Percentiles rank a stretch among this genome's conserved stretches.
Evolutionary conservation across 2,329 filamentous ascomycete species (phyloP).

Genomic region (Fusarium udum): DNA sequence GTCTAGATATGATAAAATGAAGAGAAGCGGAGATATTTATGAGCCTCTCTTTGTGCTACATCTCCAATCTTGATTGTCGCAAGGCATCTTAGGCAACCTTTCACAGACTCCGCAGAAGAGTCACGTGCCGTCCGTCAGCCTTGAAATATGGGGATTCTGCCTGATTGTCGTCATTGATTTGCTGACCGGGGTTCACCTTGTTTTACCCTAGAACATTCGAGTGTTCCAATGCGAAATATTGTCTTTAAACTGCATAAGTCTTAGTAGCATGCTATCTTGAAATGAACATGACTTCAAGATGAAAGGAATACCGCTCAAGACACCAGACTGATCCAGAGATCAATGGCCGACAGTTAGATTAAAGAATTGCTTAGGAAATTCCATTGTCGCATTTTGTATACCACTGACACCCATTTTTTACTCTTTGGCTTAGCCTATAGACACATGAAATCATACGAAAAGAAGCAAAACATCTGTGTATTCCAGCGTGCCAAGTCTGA

Average conservation of each 20-base stretch:
- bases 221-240: no score
- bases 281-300: fast-evolving
- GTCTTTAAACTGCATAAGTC: background rate
- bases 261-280: background rate
- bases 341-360: background rate
- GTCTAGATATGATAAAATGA: background rate
- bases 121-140: background rate
- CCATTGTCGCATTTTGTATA: background rate
- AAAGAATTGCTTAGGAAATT: background rate
- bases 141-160: background rate
- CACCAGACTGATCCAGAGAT: background rate
- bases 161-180: background rate
- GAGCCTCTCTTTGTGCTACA: background rate
- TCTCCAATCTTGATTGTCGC: background rate
- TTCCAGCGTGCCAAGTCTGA: background rate
- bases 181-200: no score
- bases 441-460: fast-evolving
- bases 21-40: background rate
- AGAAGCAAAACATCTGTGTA: no score
- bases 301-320: fast-evolving
- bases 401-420: no score
- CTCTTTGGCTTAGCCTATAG: fast-evolving
- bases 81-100: background rate
- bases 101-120: background rate
- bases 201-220: no score